phyloP scores from a whole-genome alignment of 139 green algal species.

The Chlamydomonas sphaeroides region DNA sequence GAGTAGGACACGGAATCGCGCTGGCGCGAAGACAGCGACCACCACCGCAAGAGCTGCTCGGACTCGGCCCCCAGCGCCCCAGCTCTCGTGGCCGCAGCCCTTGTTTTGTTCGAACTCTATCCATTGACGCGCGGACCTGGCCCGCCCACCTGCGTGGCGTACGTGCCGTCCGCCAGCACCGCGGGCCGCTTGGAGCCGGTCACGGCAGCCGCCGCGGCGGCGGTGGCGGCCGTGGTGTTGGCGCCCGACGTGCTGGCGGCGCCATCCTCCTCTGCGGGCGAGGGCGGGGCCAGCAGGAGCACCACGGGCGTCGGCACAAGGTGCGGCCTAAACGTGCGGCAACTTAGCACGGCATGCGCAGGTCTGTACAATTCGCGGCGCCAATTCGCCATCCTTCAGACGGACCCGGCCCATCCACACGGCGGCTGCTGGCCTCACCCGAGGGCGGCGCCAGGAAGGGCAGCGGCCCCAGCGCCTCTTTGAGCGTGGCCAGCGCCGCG shows the following conservation, averaged over 20 bases:
- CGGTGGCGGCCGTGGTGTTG: neutral
- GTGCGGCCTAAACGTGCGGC: too few species aligned
- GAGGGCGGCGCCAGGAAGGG: constrained; percentile 64
- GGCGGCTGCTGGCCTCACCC: constrained; percentile 22
- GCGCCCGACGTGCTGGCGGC: neutral
- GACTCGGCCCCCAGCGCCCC: too few species aligned
- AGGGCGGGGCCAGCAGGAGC: too few species aligned
- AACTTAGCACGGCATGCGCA: too few species aligned
- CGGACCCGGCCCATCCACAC: neutral
- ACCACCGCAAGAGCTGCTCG: too few species aligned
- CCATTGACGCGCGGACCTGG: neutral
- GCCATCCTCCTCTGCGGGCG: neutral
- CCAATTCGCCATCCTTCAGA: neutral
- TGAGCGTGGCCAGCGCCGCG: constrained; percentile 81
- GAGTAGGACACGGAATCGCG: too few species aligned
- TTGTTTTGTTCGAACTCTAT: too few species aligned
- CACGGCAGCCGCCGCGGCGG: constrained; percentile 7
- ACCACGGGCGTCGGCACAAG: too few species aligned
- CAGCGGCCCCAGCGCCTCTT: constrained; percentile 77
- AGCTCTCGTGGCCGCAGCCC: too few species aligned
- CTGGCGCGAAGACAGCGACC: neutral
- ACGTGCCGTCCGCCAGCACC: constrained; percentile 97
- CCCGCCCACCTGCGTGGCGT: constrained; percentile 92
- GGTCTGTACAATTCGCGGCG: too few species aligned
- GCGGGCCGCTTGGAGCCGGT: constrained; percentile 76